phyloP scores from a whole-genome alignment of 148 eudicot genomes.

The Polygonum aviculare region DNA sequence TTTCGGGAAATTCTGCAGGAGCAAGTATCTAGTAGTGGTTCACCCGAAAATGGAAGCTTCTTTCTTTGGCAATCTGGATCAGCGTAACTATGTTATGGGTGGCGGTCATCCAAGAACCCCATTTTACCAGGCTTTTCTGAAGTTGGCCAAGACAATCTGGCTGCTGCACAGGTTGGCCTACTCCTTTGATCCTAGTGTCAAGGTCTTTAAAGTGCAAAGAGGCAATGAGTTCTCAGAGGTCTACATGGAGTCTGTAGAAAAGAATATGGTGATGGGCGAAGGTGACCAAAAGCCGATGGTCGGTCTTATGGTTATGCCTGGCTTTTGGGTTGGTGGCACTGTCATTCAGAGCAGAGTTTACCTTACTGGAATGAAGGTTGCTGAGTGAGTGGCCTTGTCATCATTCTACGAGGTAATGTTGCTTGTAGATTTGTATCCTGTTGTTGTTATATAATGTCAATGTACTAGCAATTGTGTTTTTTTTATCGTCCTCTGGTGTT shows the following conservation, averaged over 20 bases:
- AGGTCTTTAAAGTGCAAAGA: conserved; percentile 68
- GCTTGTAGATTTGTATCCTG: background rate
- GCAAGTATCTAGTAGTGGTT: conserved; percentile 56
- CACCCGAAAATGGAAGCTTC: conserved; percentile 96
- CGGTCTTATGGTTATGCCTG: conserved; percentile 95
- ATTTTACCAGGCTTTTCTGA: conserved; percentile 86
- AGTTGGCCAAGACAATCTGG: conserved; percentile 87
- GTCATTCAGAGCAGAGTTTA: conserved; percentile 75
- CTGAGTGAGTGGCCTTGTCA: conserved; percentile 33
- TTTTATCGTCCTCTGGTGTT: background rate
- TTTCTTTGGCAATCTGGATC: conserved; percentile 89
- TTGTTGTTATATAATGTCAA: background rate
- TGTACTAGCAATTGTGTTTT: background rate
- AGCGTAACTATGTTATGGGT: conserved; percentile 65
- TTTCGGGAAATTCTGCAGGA: conserved; percentile 79
- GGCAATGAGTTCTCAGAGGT: conserved; percentile 82
- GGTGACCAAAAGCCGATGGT: conserved; percentile 58
- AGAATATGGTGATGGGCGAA: conserved; percentile 42
- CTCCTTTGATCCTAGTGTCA: conserved; percentile 76
- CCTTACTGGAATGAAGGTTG: conserved; percentile 52
- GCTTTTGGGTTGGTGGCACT: conserved; percentile 78
- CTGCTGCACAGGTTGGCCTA: conserved; percentile 76
- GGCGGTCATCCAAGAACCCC: conserved; percentile 98
- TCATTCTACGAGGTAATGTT: background rate
- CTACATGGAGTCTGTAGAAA: conserved; percentile 79